These are phyloP conservation scores for Penicillium verrucosum DNA, from an alignment of 2,329 filamentous ascomycete genomes.

Conservation along the genomic window DNA sequence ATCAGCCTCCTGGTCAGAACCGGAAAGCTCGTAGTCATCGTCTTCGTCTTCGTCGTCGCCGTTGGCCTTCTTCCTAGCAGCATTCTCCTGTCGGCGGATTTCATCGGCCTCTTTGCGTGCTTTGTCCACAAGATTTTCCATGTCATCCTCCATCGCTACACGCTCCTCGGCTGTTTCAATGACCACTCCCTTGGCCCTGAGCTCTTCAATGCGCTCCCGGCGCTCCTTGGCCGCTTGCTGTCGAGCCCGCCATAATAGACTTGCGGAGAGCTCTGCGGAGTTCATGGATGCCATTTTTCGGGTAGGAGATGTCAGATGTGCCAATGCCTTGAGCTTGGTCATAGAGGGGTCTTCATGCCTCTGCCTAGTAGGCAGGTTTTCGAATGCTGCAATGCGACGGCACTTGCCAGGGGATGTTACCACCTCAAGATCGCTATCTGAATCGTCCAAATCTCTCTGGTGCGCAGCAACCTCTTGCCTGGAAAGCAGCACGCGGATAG, in stretches of 20 bases:
- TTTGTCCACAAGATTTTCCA: conserved; percentile 84
- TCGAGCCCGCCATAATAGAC: conserved; percentile 68
- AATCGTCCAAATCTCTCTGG: conserved; percentile 43
- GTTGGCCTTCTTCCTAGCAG: conserved; percentile 62
- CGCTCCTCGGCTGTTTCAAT: conserved; percentile 85
- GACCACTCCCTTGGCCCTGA: conserved; percentile 75
- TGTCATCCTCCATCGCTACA: conserved; percentile 73
- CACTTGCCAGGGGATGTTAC: conserved; percentile 44
- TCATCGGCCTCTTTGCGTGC: conserved; percentile 76
- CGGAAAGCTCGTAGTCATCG: conserved; percentile 46
- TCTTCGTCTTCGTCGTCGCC: conserved; percentile 57
- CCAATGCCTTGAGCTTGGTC: conserved; percentile 68
- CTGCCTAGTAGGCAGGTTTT: conserved; percentile 63
- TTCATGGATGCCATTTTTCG: conserved; percentile 59
- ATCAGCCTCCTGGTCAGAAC: conserved; percentile 44
- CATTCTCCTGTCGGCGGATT: conserved; percentile 72
- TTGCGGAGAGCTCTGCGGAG: conserved; percentile 63
- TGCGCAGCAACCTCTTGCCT: conserved; percentile 36
- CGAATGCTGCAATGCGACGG: conserved; percentile 60
- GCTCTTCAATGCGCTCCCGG: conserved; percentile 69
- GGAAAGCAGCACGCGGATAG: conserved; percentile 42
- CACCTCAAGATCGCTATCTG: conserved; percentile 62
- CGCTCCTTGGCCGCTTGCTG: conserved; percentile 77
- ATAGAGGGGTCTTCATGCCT: conserved; percentile 60
- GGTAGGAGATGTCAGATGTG: conserved; percentile 63